Evolutionary conservation across 805 yeast genomes (phyloP).

Genomic region (Yarrowia sp.): DNA sequence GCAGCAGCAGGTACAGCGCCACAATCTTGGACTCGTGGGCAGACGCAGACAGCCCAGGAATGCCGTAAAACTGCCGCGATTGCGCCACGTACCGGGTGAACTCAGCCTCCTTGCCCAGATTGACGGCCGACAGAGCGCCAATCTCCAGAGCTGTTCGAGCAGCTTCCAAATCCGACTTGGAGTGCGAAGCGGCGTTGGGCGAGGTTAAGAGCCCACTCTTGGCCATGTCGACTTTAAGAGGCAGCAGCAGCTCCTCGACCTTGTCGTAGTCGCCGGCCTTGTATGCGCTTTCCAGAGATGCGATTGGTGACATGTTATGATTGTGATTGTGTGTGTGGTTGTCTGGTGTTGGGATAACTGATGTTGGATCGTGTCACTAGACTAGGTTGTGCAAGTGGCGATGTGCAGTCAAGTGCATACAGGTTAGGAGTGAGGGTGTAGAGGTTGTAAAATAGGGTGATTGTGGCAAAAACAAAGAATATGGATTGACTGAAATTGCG

Average conservation of each 20-base stretch:
- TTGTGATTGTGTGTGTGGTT: background rate
- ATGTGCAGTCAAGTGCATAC: background rate
- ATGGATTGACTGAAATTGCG: too few relatives aligned
- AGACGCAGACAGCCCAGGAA: conserved; percentile 54
- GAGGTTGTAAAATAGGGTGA: too few relatives aligned
- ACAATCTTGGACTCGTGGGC: conserved; percentile 73
- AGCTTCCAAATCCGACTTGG: conserved; percentile 67
- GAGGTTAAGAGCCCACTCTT: conserved; percentile 72
- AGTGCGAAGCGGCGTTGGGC: conserved; percentile 58
- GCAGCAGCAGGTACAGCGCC: conserved; percentile 75
- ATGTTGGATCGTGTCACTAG: conserved; percentile 2
- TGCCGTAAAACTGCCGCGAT: conserved; percentile 76
- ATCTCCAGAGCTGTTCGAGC: conserved; percentile 85
- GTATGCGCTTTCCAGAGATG: conserved; percentile 54
- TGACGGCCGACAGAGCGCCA: conserved; percentile 82
- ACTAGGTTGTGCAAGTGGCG: conserved; percentile 9
- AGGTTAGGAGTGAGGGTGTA: background rate
- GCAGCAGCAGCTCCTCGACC: conserved; percentile 68
- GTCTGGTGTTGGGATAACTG: background rate
- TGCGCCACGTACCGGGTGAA: conserved; percentile 77
- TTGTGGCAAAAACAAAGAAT: too few relatives aligned
- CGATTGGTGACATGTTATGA: conserved; percentile 10
- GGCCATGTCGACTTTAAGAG: conserved; percentile 79
- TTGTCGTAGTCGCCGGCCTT: conserved; percentile 64
- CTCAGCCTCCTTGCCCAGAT: conserved; percentile 63